These are phyloP conservation scores for Pseudopyrenochaeta lycopersici DNA, from an alignment of 2,329 filamentous ascomycete species.

Conservation along the genomic window DNA sequence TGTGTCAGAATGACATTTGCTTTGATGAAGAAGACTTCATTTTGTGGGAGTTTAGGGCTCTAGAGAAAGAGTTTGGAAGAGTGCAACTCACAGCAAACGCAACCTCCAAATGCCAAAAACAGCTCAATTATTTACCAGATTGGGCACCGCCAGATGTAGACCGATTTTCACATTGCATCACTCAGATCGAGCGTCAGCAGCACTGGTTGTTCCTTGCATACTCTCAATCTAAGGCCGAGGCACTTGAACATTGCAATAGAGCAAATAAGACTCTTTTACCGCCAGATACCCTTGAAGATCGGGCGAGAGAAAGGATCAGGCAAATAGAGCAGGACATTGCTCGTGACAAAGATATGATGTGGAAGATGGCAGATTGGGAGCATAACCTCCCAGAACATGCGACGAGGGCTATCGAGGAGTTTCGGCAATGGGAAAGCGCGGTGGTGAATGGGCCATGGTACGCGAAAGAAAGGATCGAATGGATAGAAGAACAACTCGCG, in stretches of 20 bases:
- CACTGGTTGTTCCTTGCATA: conserved; percentile 15
- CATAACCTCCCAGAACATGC: conserved; percentile 1
- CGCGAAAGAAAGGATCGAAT: neutral
- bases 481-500: neutral
- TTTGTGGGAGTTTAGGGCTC: conserved; percentile 13
- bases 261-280: conserved; percentile 6
- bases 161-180: conserved; percentile 10
- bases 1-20: conserved; percentile 11
- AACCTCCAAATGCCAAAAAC: neutral
- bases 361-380: neutral
- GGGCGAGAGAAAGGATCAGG: neutral
- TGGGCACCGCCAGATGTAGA: conserved; percentile 1
- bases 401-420: neutral
- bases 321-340: neutral
- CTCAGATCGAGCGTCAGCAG: neutral
- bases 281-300: neutral
- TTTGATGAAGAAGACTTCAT: conserved; percentile 11
- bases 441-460: neutral
- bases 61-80: conserved; percentile 10
- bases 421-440: neutral
- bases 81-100: conserved; percentile 1
- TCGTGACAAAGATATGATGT: neutral
- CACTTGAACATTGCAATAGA: conserved; percentile 7
- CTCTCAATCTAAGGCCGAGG: conserved; percentile 11
- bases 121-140: neutral